phyloP scores from a whole-genome alignment of 2,329 filamentous ascomycete species.

The Colletotrichum liaoningense region DNA sequence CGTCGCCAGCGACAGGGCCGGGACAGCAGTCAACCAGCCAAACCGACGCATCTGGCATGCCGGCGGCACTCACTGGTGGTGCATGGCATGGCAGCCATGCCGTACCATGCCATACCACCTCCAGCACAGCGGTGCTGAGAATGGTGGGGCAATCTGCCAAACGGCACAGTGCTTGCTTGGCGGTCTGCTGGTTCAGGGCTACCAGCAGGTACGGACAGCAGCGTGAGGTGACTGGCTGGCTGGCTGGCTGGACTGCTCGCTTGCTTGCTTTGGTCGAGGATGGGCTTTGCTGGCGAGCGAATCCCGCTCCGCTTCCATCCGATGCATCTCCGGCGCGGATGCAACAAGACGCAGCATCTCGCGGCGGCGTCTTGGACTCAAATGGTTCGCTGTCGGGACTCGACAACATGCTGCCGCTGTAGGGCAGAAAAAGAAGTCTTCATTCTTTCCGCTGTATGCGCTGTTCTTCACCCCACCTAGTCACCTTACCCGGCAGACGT shows the following conservation, averaged over 20 bases:
- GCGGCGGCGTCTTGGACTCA: background rate
- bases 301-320: slow-evolving; percentile 8
- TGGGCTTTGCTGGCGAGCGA: background rate
- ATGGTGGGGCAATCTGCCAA: slow-evolving; percentile 20
- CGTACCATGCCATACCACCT: slow-evolving; percentile 2
- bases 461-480: background rate
- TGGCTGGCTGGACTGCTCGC: background rate
- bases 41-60: slow-evolving; percentile 23
- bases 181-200: background rate
- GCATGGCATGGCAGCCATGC: slow-evolving; percentile 32
- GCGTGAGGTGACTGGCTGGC: too few relatives aligned
- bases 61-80: slow-evolving; percentile 16
- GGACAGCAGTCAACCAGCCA: background rate
- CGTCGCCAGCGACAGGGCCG: background rate
- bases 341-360: background rate
- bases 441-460: background rate
- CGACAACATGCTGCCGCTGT: background rate
- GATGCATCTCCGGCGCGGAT: slow-evolving; percentile 1
- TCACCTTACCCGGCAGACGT: background rate
- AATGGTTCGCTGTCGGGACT: background rate
- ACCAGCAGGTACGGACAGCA: too few relatives aligned
- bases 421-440: background rate
- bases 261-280: background rate
- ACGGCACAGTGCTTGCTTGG: slow-evolving; percentile 17
- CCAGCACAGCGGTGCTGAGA: slow-evolving; percentile 1